Evolutionary conservation across 108 stramenopile species (phyloP).

Genomic region (Epipyxis sp.): DNA sequence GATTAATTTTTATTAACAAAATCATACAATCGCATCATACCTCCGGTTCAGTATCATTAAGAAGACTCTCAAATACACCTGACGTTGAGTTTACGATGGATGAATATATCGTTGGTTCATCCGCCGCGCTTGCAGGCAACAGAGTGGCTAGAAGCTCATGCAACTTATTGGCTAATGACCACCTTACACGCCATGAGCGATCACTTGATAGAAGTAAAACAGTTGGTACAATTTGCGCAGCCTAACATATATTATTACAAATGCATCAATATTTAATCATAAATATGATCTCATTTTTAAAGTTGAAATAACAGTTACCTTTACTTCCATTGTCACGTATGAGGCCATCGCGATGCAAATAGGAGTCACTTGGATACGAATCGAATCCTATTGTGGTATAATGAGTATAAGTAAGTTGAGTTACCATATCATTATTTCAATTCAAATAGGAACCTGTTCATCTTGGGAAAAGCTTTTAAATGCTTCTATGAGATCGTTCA

Average conservation of each 20-base stretch:
- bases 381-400: constrained; percentile 95
- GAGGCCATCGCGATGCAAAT: constrained; percentile 78
- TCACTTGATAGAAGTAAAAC: constrained; percentile 77
- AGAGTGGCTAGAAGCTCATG: constrained; percentile 69
- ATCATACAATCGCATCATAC: too few relatives aligned
- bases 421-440: too few relatives aligned
- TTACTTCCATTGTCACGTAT: constrained; percentile 59
- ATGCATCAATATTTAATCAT: too few relatives aligned
- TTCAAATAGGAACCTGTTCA: too few relatives aligned
- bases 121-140: background rate
- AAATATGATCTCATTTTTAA: too few relatives aligned
- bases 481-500: too few relatives aligned
- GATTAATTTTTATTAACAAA: too few relatives aligned
- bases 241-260: too few relatives aligned
- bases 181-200: constrained; percentile 90
- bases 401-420: too few relatives aligned
- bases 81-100: constrained; percentile 34
- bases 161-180: constrained; percentile 85
- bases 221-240: constrained; percentile 67
- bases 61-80: constrained; percentile 42
- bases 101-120: constrained; percentile 39
- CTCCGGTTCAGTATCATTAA: constrained; percentile 50
- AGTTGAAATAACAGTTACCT: too few relatives aligned
- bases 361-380: constrained; percentile 82
- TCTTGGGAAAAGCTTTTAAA: too few relatives aligned